These are phyloP conservation scores for Fragaria iinumae DNA, from an alignment of 306 rosid species.

Conservation along the genomic window DNA sequence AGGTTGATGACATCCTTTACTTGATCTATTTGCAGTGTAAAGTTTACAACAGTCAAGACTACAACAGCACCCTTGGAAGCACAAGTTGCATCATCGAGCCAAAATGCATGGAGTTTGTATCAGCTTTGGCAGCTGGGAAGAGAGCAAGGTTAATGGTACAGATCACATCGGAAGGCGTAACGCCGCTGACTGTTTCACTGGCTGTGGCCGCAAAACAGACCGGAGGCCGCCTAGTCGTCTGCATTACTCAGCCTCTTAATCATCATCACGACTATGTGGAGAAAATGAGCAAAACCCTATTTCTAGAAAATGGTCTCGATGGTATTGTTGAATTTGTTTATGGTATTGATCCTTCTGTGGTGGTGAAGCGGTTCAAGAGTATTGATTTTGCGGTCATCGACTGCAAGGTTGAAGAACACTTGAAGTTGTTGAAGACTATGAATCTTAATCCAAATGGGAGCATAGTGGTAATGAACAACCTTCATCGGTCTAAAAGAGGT, in stretches of 20 bases:
- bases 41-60: background rate
- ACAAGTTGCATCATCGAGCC: conserved; percentile 15
- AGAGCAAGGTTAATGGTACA: conserved; percentile 21
- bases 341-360: conserved; percentile 17
- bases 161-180: conserved; percentile 16
- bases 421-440: conserved; percentile 13
- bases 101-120: conserved; percentile 19
- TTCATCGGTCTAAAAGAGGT: background rate
- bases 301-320: conserved; percentile 8
- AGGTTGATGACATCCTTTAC: background rate
- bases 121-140: conserved; percentile 34
- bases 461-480: conserved; percentile 9
- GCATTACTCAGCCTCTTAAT: background rate
- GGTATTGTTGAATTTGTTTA: conserved; percentile 11
- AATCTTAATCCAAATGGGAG: conserved; percentile 26
- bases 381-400: conserved; percentile 28
- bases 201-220: conserved; percentile 30
- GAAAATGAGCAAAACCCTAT: background rate
- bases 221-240: conserved; percentile 27
- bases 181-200: conserved; percentile 22
- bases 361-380: conserved; percentile 11
- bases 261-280: background rate
- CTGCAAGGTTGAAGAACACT: conserved; percentile 18
- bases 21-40: background rate
- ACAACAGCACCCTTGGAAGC: background rate